Evolutionary conservation across 2,329 filamentous ascomycete species (phyloP).

Genomic region (Pseudogymnoascus sp.): DNA sequence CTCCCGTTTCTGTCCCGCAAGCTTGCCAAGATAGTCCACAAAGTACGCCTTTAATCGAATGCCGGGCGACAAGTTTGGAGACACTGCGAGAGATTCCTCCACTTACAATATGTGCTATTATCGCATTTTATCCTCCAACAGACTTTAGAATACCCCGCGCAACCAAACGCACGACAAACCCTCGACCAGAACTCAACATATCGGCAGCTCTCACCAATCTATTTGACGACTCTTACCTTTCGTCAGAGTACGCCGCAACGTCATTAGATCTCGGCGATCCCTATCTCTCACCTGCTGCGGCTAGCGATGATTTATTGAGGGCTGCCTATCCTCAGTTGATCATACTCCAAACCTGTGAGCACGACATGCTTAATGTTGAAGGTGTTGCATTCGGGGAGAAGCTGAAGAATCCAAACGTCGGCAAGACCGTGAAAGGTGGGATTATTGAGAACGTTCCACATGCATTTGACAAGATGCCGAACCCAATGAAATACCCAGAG

Average conservation of each 20-base stretch:
- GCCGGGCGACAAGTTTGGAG: constrained; percentile 25
- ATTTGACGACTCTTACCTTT: constrained; percentile 56
- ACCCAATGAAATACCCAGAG: constrained; percentile 41
- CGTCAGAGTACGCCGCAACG: constrained; percentile 40
- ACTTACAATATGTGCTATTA: constrained; percentile 44
- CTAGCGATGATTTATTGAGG: constrained; percentile 43
- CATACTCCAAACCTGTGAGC: constrained; percentile 55
- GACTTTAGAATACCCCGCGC: constrained; percentile 53
- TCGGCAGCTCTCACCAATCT: constrained; percentile 51
- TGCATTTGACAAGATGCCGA: constrained; percentile 61
- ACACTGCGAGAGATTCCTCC: constrained; percentile 29
- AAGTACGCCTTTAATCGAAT: constrained; percentile 21
- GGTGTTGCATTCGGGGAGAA: constrained; percentile 54
- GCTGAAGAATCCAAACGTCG: constrained; percentile 39
- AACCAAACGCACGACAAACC: constrained; percentile 47
- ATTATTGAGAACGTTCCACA: constrained; percentile 53
- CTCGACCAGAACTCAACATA: constrained; percentile 50
- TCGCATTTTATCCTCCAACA: constrained; percentile 55
- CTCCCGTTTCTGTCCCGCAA: neutral
- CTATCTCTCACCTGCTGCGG: constrained; percentile 51
- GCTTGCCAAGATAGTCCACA: neutral
- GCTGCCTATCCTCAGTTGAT: constrained; percentile 44
- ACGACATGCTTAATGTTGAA: constrained; percentile 56
- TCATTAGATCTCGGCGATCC: constrained; percentile 40
- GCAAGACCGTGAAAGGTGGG: constrained; percentile 51